Conservation (phyloP, 768 basidiomycete genomes). For the Exsudoporus frostii region DNA sequence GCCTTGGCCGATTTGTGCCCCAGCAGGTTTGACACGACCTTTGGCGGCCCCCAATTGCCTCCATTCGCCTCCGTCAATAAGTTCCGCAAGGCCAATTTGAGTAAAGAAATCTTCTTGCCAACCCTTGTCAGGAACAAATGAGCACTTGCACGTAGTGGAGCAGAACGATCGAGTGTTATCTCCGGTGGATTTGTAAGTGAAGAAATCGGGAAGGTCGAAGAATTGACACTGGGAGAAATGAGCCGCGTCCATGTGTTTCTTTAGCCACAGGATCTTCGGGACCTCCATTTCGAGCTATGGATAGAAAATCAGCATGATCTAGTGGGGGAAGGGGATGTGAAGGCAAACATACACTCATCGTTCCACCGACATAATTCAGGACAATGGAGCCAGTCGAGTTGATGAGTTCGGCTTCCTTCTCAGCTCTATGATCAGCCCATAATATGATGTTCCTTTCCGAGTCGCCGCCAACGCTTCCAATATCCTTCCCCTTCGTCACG, state of each 20-base stretch:
- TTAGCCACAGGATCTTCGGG: constrained; percentile 96
- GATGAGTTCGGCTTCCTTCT: constrained; percentile 87
- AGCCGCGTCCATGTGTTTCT: constrained; percentile 73
- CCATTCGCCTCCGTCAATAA: constrained; percentile 63
- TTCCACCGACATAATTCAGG: constrained; percentile 92
- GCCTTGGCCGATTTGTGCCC: constrained; percentile 80
- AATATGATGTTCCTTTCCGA: constrained; percentile 77
- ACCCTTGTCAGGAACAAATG: constrained; percentile 80
- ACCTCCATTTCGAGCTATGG: constrained; percentile 94
- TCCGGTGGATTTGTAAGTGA: constrained; percentile 88
- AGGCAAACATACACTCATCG: constrained; percentile 72
- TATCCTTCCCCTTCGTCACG: constrained; percentile 64
- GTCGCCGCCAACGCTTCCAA: constrained; percentile 56
- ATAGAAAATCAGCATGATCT: constrained; percentile 5
- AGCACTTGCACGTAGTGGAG: constrained; percentile 95
- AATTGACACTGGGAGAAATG: constrained; percentile 77
- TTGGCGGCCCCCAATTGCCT: constrained; percentile 68
- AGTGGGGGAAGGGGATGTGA: not conserved
- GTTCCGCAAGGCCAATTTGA: constrained; percentile 73
- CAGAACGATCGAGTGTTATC: constrained; percentile 76
- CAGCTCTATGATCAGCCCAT: constrained; percentile 97
- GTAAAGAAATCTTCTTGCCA: constrained; percentile 90
- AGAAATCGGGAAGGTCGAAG: constrained; percentile 92
- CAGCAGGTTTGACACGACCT: constrained; percentile 72
- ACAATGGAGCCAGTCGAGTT: constrained; percentile 82